Evolutionary conservation across 768 basidiomycete species (phyloP).

Genomic region (Termitomyces sp.): DNA sequence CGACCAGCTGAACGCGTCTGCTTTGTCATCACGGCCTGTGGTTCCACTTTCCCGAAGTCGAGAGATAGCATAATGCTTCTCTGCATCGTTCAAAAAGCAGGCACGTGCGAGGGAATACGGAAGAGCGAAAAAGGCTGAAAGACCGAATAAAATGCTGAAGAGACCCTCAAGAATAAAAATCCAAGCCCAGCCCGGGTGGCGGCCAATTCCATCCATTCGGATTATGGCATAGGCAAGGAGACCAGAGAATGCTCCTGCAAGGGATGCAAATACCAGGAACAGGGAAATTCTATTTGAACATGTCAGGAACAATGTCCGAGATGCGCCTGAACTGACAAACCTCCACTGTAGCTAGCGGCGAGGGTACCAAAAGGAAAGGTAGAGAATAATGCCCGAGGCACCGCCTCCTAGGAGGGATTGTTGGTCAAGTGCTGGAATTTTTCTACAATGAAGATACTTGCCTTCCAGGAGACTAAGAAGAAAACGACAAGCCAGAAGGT

Average conservation of each 20-base stretch:
- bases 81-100: not conserved
- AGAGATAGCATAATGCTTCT: not conserved
- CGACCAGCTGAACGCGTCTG: not conserved
- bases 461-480: no score
- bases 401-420: not conserved
- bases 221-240: not conserved
- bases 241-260: not conserved
- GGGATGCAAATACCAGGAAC: not conserved
- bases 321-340: not conserved
- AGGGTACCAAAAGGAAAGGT: not conserved
- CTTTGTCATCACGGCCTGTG: not conserved
- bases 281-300: not conserved
- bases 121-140: not conserved
- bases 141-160: no score
- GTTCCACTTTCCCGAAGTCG: not conserved
- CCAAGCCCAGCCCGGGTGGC: no score
- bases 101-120: not conserved
- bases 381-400: not conserved
- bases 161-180: no score
- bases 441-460: no score
- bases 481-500: no score
- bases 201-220: no score
- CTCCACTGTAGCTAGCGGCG: not conserved
- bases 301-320: not conserved
- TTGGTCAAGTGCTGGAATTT: not conserved